Base-by-base conservation (phyloP, 2,329 filamentous ascomycete species). In the Penicillium sp. region DNA sequence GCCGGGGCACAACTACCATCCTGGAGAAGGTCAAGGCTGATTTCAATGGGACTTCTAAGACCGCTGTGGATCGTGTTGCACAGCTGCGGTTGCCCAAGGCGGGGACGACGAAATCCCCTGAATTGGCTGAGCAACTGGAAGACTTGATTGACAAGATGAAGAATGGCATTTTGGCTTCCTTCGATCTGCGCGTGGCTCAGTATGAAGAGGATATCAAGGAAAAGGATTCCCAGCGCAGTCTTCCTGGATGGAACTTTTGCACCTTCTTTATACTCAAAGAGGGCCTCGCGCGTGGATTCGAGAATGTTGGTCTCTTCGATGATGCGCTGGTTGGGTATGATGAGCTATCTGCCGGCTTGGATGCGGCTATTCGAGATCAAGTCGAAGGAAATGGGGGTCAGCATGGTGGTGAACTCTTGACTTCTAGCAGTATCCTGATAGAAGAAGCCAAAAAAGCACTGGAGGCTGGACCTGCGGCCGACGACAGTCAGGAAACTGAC, bases 211-310 rank as follows among this genome's bases (percentile, higher is more conserved):
- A 99, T 64, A 96, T 99, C 63, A 89, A 90, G 59, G 94, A 97
- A 72, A 94, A 92, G 68, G 93, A 97, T 65, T 84, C 88, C 0
- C 92, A 97, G 71, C 84, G 93, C 45, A 87, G 81, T 31, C 77
- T 99, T 18, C 94, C 94, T 0, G 94, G 94, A 0, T 99, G 94
- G 94, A 99, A 99, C 69, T 99, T 99, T 70, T 97, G 94, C 74
- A 99, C 94, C 0, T 99, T 99, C 71, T 99, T 99, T 71, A 92
- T 99, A 15, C 81, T 99, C 8, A 99, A 99, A 69, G 94, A 99
- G 73, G 94, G 94, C 0, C 78, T 99, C 33, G 93, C 94, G 1
- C 84, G 90, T 62, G 95, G 93, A 0, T 96, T 99, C 63, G 95
- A 99, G 73, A 97, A 90, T 69, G 92, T 97, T 3, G 95, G 95